Evolutionary conservation across 768 basidiomycete genomes (phyloP), one percentile per base, ranked within the genome.

Genomic region (Gymnopilus junonius): DNA sequence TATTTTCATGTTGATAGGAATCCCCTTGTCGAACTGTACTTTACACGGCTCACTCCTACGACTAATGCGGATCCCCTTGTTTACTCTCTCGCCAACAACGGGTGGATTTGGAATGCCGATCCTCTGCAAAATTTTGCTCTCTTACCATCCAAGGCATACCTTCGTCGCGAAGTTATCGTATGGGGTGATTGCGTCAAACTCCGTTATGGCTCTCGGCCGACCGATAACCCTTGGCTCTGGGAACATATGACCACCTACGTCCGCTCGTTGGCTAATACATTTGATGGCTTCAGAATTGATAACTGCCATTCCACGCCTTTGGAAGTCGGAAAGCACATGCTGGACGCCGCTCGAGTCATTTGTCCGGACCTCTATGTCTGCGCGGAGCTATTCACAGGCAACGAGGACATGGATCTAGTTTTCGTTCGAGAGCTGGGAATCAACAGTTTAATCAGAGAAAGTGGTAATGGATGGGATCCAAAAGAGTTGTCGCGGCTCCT

Each of bases 131-230:
- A 98, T 78, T 99, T 99, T 77, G 97, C 97, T 8, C 85, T 93
- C 14, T 85, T 87, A 27, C 92, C 92, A 0, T 99, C 97, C 23
- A 97, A 96, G 74, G 92, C 95, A 0, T 99, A 99, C 76, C 83
- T 98, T 46, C 90, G 95, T 23, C 91, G 97, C 53, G 94, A 98
- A 75, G 95, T 99, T 58, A 98, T 99, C 68, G 94, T 90, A 25
- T 99, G 97, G 97, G 89, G 90, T 45, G 97, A 99, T 75, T 99
- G 97, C 72, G 97, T 99, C 72, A 99, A 99, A 73, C 85, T 99
- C 45, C 94, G 97, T 34, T 99, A 97, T 71, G 97, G 97, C 2
- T 81, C 85, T 15, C 83, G 83, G 7, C 91, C 91, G 2, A 79
- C 84, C 0, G 89, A 90, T 65, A 97, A 96, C 74, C 95, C 95